Conservation (phyloP, 192 early-diverging fungal species). For the Entomortierella beljakovae region DNA sequence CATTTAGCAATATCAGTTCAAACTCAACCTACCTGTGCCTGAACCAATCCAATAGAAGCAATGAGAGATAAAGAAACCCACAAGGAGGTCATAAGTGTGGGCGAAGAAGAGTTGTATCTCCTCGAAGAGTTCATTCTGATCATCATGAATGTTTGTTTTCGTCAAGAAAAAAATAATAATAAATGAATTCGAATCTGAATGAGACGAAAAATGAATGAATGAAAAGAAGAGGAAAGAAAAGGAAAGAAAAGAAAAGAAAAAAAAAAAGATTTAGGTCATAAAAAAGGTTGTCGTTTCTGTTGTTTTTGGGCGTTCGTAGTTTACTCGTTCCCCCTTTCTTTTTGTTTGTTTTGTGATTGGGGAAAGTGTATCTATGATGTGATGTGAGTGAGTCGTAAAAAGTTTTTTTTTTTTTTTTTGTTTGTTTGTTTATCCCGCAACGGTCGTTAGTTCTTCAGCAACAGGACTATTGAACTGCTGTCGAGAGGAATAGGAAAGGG, state of each 20-base stretch:
- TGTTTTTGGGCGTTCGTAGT: background rate
- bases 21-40: slow-evolving; percentile 12
- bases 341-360: too few species aligned
- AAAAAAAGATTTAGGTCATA: background rate
- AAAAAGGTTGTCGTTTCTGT: background rate
- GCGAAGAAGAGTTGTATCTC: background rate
- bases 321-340: too few species aligned
- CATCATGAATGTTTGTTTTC: background rate
- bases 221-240: background rate
- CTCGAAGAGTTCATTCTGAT: background rate
- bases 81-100: background rate
- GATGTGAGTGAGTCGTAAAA: background rate
- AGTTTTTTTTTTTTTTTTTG: background rate
- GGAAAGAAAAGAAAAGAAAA: slow-evolving; percentile 2
- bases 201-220: background rate
- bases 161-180: background rate
- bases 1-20: background rate
- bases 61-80: slow-evolving; percentile 20
- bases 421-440: background rate
- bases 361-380: background rate
- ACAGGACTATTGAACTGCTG: background rate
- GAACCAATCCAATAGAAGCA: slow-evolving; percentile 18
- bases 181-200: background rate
- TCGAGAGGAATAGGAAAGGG: background rate
- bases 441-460: background rate